Base-by-base conservation (phyloP, 352 stramenopile species). In the Pythium oligandrum region DNA sequence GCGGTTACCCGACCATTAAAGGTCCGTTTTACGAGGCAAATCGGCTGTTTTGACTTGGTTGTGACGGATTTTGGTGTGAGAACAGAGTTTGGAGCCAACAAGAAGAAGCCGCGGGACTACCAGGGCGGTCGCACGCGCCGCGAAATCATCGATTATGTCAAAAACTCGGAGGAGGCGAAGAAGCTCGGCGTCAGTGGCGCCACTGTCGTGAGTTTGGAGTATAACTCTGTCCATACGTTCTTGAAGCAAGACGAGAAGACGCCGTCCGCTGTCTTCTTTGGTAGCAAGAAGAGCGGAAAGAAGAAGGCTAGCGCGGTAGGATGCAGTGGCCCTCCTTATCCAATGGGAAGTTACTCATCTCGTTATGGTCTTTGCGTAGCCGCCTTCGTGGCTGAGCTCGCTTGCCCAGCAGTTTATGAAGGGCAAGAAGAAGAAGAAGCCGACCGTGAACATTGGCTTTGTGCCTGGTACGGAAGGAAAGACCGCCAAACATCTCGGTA, bases 1-100 rank as follows among this genome's bases (percentile, higher is more conserved):
- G 88, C 54, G 82, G 82, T 32, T 93, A 84, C 57, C 82, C 82
- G 44, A 93, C 82, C 6, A 87, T 93, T 63, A 92, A 90, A 70
- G 73, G 73, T 81, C 17, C 17, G 17, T 26, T 26, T 26, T 26
- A 26, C 17, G 38, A 42, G 7, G 38, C 38, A 12, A 8, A 42
- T 42, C 38, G 38, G 12, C 38, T 42, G 12, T 12, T 42, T 8
- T 30, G 8, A 30, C 44, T 10, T 34, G 44, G 8, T 33, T 30
- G 12, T 30, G 17, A 10, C 7, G 5, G 37, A 42, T 42, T 42
- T 12, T 42, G 38, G 7, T 40, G 9, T 40, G 0, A 5, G 0
- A 47, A 42, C 42, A 83, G 78, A 90, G 51, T 92, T 92, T 45
- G 82, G 77, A 7, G 69, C 71, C 38, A 89, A 90, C 59, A 92